A percentile compares a stretch with the other conserved stretches of the same genome.
phyloP scores from a whole-genome alignment of 306 rosid species.

The Cucurbita pepo region DNA sequence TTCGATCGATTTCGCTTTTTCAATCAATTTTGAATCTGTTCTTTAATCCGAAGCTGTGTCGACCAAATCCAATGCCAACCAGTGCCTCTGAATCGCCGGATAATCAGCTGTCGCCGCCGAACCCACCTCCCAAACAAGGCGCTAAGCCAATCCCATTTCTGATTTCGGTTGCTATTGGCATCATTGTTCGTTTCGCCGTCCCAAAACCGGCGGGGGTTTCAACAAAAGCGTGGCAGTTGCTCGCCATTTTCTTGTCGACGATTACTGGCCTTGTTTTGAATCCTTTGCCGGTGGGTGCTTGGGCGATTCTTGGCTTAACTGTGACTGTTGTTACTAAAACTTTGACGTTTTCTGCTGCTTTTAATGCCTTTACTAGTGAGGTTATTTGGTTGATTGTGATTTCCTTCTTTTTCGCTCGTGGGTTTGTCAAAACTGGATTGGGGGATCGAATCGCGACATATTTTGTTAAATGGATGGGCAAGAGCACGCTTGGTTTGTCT shows the following conservation, averaged over 20 bases:
- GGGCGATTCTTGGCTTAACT: slow-evolving; percentile 83
- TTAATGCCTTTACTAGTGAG: slow-evolving; percentile 74
- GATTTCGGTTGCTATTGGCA: slow-evolving; percentile 43
- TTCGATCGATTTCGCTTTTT: not conserved
- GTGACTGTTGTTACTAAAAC: slow-evolving; percentile 48
- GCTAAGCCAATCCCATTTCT: slow-evolving; percentile 53
- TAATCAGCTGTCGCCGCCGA: not conserved
- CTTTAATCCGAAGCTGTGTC: not conserved
- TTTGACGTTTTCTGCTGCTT: slow-evolving; percentile 50
- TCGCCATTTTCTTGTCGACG: slow-evolving; percentile 71
- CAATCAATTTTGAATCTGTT: not conserved
- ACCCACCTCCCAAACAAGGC: slow-evolving; percentile 23
- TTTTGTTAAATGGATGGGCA: slow-evolving; percentile 81
- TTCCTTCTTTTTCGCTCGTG: slow-evolving; percentile 94
- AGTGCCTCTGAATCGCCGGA: slow-evolving; percentile 22
- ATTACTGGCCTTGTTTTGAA: slow-evolving; percentile 75
- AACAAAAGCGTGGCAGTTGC: slow-evolving; percentile 75
- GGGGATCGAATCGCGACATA: slow-evolving; percentile 87
- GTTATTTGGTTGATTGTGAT: slow-evolving; percentile 94
- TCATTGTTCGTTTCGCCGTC: slow-evolving; percentile 42
- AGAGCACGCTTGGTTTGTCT: slow-evolving; percentile 72
- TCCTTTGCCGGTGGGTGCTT: slow-evolving; percentile 90
- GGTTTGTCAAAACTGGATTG: slow-evolving; percentile 81
- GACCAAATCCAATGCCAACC: not conserved
- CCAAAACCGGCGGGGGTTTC: slow-evolving; percentile 65